These are phyloP conservation scores for Candida argentea DNA, from an alignment of 805 yeast species.

Conservation along the genomic window DNA sequence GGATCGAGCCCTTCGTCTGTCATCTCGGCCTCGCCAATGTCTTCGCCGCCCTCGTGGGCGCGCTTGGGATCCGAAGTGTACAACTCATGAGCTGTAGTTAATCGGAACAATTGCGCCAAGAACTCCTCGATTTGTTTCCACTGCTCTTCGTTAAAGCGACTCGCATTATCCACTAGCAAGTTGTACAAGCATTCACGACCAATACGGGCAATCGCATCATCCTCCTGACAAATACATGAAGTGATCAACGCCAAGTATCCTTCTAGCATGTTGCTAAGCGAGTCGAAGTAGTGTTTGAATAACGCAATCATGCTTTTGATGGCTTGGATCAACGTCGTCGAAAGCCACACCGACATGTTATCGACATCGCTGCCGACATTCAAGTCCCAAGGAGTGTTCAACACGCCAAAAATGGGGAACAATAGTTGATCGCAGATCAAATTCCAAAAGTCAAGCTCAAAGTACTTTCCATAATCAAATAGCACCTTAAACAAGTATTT, in stretches of 20 bases:
- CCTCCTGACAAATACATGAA: conserved; percentile 91
- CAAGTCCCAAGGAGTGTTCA: conserved; percentile 67
- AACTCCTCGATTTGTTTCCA: conserved; percentile 67
- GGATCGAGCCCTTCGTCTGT: conserved; percentile 6
- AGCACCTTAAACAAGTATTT: conserved; percentile 74
- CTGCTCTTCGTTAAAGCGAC: conserved; percentile 51
- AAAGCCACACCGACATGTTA: conserved; percentile 89
- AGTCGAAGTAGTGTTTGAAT: conserved; percentile 72
- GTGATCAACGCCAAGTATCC: conserved; percentile 70
- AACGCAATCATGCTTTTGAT: conserved; percentile 77
- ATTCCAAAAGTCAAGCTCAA: conserved; percentile 74
- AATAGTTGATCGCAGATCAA: conserved; percentile 63
- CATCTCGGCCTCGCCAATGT: conserved; percentile 8
- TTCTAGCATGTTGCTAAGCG: conserved; percentile 62
- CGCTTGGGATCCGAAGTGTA: conserved; percentile 49
- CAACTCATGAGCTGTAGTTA: conserved; percentile 81
- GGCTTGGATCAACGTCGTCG: conserved; percentile 94
- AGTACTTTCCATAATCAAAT: conserved; percentile 68
- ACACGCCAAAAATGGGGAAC: conserved; percentile 82
- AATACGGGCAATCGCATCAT: conserved; percentile 91
- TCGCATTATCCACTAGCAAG: conserved; percentile 64
- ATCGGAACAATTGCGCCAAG: conserved; percentile 59
- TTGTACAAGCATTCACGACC: conserved; percentile 85
- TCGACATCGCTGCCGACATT: conserved; percentile 59
- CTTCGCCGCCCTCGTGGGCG: conserved; percentile 11